Conservation (phyloP, 179 eudicot genomes). For the Nepenthes alata region DNA sequence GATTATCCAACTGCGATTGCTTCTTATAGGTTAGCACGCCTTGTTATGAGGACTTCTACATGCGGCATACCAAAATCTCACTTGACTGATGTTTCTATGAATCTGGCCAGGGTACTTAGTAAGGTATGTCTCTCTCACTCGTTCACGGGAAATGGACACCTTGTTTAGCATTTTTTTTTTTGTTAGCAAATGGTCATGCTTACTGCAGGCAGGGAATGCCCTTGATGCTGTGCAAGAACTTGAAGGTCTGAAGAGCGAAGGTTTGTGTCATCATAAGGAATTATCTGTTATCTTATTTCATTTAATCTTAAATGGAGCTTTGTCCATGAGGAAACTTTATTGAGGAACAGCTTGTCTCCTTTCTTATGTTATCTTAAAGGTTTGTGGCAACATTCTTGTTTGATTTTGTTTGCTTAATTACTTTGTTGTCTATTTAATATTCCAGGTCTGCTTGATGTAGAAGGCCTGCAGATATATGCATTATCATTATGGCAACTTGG, state of each 20-base stretch:
- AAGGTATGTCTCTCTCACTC: slow-evolving; percentile 29
- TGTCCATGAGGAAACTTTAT: not conserved
- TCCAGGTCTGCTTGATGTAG: slow-evolving; percentile 63
- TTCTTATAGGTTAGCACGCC: slow-evolving; percentile 64
- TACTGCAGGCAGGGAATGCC: slow-evolving; percentile 65
- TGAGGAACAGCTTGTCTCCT: not conserved
- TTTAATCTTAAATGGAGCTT: not conserved
- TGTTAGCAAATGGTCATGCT: slow-evolving; percentile 1
- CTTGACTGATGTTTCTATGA: slow-evolving; percentile 46
- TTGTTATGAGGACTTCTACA: slow-evolving; percentile 36
- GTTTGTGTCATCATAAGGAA: slow-evolving; percentile 21
- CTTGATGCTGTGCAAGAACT: slow-evolving; percentile 59
- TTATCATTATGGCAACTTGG: slow-evolving; percentile 69
- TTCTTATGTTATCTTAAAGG: not conserved
- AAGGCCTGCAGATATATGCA: slow-evolving; percentile 78
- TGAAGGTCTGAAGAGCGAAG: slow-evolving; percentile 53
- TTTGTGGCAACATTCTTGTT: slow-evolving; percentile 2
- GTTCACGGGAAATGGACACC: not conserved
- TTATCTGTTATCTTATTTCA: slow-evolving; percentile 4
- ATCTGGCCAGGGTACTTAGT: slow-evolving; percentile 77
- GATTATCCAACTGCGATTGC: slow-evolving; percentile 64
- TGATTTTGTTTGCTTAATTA: slow-evolving; percentile 1
- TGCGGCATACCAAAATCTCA: slow-evolving; percentile 29
- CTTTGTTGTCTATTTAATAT: slow-evolving; percentile 6
- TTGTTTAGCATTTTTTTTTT: not conserved